These are phyloP conservation scores for Olyra latifolia DNA, from an alignment of 176 grass and related monocot genomes.

Conservation along the genomic window DNA sequence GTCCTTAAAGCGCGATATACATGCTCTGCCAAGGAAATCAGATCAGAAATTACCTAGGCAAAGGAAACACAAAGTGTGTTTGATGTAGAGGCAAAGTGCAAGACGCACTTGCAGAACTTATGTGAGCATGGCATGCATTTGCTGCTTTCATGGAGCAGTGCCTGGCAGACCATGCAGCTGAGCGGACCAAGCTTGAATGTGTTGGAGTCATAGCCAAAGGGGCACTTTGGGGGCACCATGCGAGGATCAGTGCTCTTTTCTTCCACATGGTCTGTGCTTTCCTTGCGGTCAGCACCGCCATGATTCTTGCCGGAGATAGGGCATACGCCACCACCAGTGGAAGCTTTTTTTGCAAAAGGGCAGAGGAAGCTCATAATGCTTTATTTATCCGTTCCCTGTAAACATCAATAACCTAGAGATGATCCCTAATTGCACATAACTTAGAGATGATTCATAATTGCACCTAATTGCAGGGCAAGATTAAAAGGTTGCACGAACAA, in stretches of 20 bases:
- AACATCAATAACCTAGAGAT: neutral
- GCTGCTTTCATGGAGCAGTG: conserved; percentile 75
- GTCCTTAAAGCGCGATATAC: conserved; percentile 87
- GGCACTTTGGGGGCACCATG: conserved; percentile 73
- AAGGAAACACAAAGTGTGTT: neutral
- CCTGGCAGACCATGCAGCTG: conserved; percentile 94
- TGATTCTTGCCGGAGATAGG: conserved; percentile 51
- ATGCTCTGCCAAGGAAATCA: conserved; percentile 55
- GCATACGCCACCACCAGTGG: conserved; percentile 7
- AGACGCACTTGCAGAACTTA: conserved; percentile 87
- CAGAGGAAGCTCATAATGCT: conserved; percentile 41
- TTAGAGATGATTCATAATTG: too few species aligned
- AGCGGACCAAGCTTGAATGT: conserved; percentile 92
- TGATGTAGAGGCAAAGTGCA: neutral
- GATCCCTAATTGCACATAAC: neutral
- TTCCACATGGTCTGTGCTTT: conserved; percentile 8
- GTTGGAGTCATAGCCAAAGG: conserved; percentile 87
- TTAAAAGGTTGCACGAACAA: too few species aligned
- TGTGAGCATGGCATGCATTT: conserved; percentile 79
- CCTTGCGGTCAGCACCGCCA: conserved; percentile 15
- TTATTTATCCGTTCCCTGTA: neutral
- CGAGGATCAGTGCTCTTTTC: conserved; percentile 40
- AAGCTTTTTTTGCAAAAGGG: conserved; percentile 29
- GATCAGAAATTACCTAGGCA: neutral
- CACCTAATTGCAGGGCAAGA: too few species aligned